Evolutionary conservation across 148 eudicot species (phyloP).

Genomic region (Chenopodium quinoa): DNA sequence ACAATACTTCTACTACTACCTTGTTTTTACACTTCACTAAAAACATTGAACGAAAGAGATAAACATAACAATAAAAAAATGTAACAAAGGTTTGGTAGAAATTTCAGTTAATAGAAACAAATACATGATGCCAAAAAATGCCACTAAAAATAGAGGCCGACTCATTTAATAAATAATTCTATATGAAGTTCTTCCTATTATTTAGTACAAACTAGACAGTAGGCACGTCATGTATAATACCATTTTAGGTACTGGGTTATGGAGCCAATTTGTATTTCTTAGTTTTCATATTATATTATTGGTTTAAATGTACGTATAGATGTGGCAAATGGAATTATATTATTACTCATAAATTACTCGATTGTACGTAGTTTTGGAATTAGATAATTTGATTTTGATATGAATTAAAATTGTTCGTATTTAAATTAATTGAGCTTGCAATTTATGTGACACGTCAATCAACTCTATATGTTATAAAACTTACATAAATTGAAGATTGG

Average conservation of each 20-base stretch:
- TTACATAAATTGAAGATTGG: too few relatives aligned
- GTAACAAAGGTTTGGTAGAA: neutral
- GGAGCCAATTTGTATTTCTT: neutral
- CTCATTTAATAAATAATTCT: neutral
- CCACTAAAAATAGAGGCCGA: conserved; percentile 15
- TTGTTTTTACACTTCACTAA: neutral
- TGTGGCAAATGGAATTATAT: too few relatives aligned
- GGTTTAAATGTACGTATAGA: too few relatives aligned
- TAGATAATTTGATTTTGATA: too few relatives aligned
- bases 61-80: neutral
- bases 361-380: too few relatives aligned
- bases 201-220: neutral
- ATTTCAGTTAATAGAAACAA: conserved; percentile 26
- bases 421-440: too few relatives aligned
- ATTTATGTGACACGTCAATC: too few relatives aligned
- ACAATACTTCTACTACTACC: neutral
- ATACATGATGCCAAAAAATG: conserved; percentile 16
- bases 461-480: too few relatives aligned
- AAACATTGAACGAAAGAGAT: neutral
- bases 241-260: neutral
- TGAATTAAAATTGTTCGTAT: too few relatives aligned
- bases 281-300: too few relatives aligned
- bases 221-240: neutral
- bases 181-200: neutral
- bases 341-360: too few relatives aligned